These are phyloP conservation scores for Cyclaneusma minus DNA, from an alignment of 2,329 filamentous ascomycete species.

Conservation along the genomic window DNA sequence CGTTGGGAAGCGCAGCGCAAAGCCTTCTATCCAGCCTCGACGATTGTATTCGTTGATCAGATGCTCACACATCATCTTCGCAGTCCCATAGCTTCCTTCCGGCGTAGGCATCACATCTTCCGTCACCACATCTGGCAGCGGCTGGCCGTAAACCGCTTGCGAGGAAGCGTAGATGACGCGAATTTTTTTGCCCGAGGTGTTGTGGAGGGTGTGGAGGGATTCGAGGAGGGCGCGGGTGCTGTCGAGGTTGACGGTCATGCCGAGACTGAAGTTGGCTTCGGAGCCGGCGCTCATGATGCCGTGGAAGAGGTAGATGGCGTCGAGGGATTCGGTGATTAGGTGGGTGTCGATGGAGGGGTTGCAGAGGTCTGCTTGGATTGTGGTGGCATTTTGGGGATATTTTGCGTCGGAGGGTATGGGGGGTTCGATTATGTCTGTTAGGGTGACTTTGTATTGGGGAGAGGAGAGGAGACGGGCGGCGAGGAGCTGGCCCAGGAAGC, in stretches of 20 bases:
- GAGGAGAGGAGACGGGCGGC: conserved; percentile 36
- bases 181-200: no score
- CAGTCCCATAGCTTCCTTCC: conserved; percentile 40
- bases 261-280: conserved; percentile 39
- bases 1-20: conserved; percentile 41
- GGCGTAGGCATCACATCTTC: conserved; percentile 32
- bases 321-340: conserved; percentile 19
- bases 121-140: conserved; percentile 30
- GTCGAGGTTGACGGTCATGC: conserved; percentile 42
- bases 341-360: conserved; percentile 15
- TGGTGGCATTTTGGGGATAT: conserved; percentile 11
- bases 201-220: conserved; percentile 27
- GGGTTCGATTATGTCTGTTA: conserved; percentile 40
- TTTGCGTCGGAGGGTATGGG: conserved; percentile 26
- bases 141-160: conserved; percentile 42
- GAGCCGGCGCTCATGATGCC: conserved; percentile 49
- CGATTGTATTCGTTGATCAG: conserved; percentile 41
- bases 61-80: conserved; percentile 46
- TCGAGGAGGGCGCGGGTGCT: conserved; percentile 38
- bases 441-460: conserved; percentile 27
- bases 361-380: conserved; percentile 20
- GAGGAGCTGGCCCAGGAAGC: conserved; percentile 49
- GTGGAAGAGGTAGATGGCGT: conserved; percentile 41
- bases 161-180: conserved; percentile 42
- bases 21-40: conserved; percentile 37